phyloP scores from a whole-genome alignment of 108 stramenopile genomes.

The Seminavis robusta region DNA sequence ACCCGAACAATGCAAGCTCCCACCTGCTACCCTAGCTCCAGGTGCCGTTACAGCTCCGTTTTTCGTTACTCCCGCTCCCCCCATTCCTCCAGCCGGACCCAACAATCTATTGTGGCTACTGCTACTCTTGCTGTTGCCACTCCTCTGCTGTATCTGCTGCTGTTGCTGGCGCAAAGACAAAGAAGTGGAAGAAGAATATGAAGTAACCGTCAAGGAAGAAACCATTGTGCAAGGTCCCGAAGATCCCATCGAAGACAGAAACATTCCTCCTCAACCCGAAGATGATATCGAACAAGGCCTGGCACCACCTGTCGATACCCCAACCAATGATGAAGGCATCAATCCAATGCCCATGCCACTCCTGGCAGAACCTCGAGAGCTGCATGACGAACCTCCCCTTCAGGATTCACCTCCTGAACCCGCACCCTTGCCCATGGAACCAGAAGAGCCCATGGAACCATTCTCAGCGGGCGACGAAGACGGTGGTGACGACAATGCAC shows the following conservation, averaged over 20 bases:
- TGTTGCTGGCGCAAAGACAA: background rate
- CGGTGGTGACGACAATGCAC: too few relatives aligned
- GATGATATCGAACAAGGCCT: background rate
- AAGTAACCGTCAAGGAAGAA: background rate
- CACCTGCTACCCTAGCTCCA: background rate
- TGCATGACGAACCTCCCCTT: background rate
- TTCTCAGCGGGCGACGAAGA: background rate
- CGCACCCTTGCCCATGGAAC: background rate
- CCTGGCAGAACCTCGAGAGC: background rate
- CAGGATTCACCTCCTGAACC: background rate
- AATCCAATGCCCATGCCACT: background rate
- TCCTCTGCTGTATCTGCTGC: conserved; percentile 5
- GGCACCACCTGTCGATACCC: background rate
- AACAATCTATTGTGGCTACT: background rate
- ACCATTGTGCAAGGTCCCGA: background rate
- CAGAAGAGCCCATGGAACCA: background rate
- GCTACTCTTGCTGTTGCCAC: conserved; percentile 1
- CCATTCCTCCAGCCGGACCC: background rate
- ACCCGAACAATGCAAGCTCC: background rate
- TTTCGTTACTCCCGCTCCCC: background rate
- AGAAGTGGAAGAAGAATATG: conserved; percentile 6
- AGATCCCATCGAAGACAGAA: background rate
- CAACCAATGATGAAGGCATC: background rate
- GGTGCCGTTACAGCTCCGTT: background rate
- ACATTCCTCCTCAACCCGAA: background rate